phyloP scores from a whole-genome alignment of 768 basidiomycete species.

The Hericium rajendrae region DNA sequence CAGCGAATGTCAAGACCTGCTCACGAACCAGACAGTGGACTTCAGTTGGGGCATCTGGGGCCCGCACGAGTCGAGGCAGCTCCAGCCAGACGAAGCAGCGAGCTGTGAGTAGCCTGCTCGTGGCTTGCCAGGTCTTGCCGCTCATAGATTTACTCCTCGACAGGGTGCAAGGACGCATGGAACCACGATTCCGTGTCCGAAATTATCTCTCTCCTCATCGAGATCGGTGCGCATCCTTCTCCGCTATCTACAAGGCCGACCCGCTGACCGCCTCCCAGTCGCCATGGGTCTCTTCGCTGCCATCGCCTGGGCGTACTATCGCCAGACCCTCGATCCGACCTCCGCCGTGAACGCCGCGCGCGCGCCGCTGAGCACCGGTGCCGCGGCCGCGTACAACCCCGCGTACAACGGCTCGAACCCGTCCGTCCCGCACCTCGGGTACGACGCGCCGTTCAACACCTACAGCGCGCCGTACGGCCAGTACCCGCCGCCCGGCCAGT shows the following conservation, averaged over 20 bases:
- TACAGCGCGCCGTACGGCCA: neutral
- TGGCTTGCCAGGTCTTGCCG: neutral
- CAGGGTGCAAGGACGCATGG: slow-evolving; percentile 60
- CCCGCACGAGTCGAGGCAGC: slow-evolving; percentile 13
- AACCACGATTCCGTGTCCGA: slow-evolving; percentile 57
- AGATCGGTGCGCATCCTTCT: slow-evolving; percentile 36
- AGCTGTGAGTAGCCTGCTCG: slow-evolving; percentile 31
- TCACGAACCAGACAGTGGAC: slow-evolving; percentile 23
- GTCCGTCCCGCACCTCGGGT: slow-evolving; percentile 11
- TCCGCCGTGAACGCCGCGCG: slow-evolving; percentile 43
- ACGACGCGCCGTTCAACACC: slow-evolving; percentile 11
- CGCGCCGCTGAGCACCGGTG: slow-evolving; percentile 21
- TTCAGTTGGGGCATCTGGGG: slow-evolving; percentile 24
- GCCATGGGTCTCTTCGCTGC: slow-evolving; percentile 52
- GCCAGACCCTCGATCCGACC: slow-evolving; percentile 63
- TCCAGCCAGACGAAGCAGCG: slow-evolving; percentile 28
- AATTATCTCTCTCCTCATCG: slow-evolving; percentile 53
- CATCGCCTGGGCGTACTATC: slow-evolving; percentile 62
- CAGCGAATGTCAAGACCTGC: slow-evolving; percentile 37
- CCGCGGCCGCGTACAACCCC: slow-evolving; percentile 19
- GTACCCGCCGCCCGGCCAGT: slow-evolving; percentile 27
- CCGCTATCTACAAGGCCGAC: neutral
- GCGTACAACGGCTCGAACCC: slow-evolving; percentile 17
- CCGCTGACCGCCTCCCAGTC: slow-evolving; percentile 26
- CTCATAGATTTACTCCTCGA: slow-evolving; percentile 8